Base-by-base conservation (phyloP, 306 rosid genomes). In the Lathyrus sativus region DNA sequence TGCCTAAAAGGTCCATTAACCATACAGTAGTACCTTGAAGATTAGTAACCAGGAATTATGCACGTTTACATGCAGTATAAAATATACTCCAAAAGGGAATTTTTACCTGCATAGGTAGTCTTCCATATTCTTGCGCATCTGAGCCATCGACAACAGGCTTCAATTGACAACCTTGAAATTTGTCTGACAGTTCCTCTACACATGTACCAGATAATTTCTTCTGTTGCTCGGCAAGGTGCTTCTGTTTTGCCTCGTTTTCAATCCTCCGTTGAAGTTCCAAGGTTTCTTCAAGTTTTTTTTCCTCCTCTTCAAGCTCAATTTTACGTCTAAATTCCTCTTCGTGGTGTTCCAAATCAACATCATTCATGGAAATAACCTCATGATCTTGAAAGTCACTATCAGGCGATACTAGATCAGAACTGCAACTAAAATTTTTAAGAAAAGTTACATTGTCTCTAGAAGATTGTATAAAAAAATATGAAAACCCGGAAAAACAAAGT, bases 161-260 rank as follows among this genome's bases (percentile, higher is more conserved):
- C 62, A 66, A 42, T 61, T 43, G 70, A 77, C 35, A 74, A 77
- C 76, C 88, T 59, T 74, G 80, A 62, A 28, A 43, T 56, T 71
- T 78, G 70, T 72, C 88, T 8, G 22, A 66, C 61, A 71, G 71
- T 58, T 74, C 86, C 56, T 89, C 87, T 22, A 77, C 17, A 76
- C 62, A 60, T 9, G 72, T 42, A 68, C 62, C 90, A 60, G 85
- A 72, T 72, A 76, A 79, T 80, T 87, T 88, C 86, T 87, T 91
- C 45, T 79, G 91, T 79, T 81, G 91, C 83, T 95, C 95, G 11
- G 97, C 96, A 59, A 95, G 87, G 72, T 87, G 96, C 88, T 84
- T 90, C 80, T 81, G 87, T 85, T 95, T 95, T 70, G 97, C 99
- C 85, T 91, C 96, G 68, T 87, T 79, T 79, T 91, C 99, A 69